These are phyloP conservation scores for Pichia sp. DNA, from an alignment of 1,139 yeast genomes.

Conservation along the genomic window DNA sequence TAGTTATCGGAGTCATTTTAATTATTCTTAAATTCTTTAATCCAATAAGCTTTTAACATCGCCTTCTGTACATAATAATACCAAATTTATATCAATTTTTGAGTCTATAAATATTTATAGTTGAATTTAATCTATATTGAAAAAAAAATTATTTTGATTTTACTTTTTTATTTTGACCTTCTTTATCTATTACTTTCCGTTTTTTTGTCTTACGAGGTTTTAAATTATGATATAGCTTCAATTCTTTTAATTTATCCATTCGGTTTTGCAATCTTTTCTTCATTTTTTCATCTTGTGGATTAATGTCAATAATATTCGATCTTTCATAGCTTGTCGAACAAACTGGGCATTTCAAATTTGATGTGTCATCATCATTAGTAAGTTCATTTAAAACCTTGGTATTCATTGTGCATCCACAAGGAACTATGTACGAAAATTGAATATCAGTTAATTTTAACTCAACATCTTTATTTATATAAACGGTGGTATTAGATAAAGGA, in stretches of 20 bases:
- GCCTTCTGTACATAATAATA: too few relatives aligned
- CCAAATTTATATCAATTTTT: too few relatives aligned
- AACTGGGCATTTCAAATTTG: conserved; percentile 32
- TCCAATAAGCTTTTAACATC: too few relatives aligned
- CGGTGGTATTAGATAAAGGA: conserved; percentile 16
- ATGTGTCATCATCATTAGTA: conserved; percentile 8
- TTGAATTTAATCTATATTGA: neutral
- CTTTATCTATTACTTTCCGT: neutral
- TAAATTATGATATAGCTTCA: conserved; percentile 45
- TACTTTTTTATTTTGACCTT: neutral
- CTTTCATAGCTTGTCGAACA: conserved; percentile 28
- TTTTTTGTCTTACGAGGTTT: conserved; percentile 16
- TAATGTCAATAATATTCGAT: conserved; percentile 21
- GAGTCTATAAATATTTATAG: neutral
- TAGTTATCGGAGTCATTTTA: neutral
- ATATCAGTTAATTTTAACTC: conserved; percentile 9
- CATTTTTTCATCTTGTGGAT: conserved; percentile 32
- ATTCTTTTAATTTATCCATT: conserved; percentile 29
- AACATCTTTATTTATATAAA: conserved; percentile 15
- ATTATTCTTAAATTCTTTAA: neutral
- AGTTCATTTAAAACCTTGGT: conserved; percentile 34
- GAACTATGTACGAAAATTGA: conserved; percentile 34
- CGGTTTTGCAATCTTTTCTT: conserved; percentile 30
- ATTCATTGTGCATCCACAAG: conserved; percentile 51
- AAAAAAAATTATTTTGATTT: neutral